Evolutionary conservation across 768 basidiomycete species (phyloP), one percentile per base, ranked within the genome.

Genomic region (Pulveroboletus sp.): DNA sequence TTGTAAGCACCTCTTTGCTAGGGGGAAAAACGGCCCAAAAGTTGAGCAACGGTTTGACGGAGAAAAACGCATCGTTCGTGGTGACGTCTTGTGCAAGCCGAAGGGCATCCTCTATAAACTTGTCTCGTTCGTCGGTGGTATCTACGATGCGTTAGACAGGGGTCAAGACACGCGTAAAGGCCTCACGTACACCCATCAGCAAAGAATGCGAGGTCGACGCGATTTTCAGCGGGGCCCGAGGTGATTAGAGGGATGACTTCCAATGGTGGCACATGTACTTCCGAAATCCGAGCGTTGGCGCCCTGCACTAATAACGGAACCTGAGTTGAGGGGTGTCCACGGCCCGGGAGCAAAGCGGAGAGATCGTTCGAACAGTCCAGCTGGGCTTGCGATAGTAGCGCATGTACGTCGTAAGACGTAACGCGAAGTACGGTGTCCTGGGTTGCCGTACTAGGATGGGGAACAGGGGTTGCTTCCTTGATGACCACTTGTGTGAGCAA

Each of bases 11-110:
- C 74, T 89, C 85, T 51, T 75, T 75, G 62, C 88, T 90, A 1
- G 88, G 81, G 17, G 84, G 72, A 55, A 87, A 90, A 0, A 84
- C 85, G 6, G 84, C 87, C 85, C 86, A 91, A 55, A 90, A 87
- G 60, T 90, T 90, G 54, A 90, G 67, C 39, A 90, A 69, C 3
- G 87, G 86, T 56, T 78, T 79, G 17, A 91, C 87, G 0, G 85
- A 82, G 52, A 83, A 75, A 63, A 89, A 90, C 0, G 88, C 89
- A 54, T 87, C 83, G 58, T 88, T 88, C 24, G 75, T 67, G 2
- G 87, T 82, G 29, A 90, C 72, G 59, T 87, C 88, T 38, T 75
- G 61, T 0, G 85, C 88, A 10, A 90, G 78, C 24, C 83, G 75
- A 43, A 64, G 63, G 3, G 86, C 85, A 55, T 90, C 88, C 32